A percentile compares a stretch with the other conserved stretches of the same genome.
Evolutionary conservation across 208 protist species (phyloP).

Genomic region (Wallacemonas sp.): DNA sequence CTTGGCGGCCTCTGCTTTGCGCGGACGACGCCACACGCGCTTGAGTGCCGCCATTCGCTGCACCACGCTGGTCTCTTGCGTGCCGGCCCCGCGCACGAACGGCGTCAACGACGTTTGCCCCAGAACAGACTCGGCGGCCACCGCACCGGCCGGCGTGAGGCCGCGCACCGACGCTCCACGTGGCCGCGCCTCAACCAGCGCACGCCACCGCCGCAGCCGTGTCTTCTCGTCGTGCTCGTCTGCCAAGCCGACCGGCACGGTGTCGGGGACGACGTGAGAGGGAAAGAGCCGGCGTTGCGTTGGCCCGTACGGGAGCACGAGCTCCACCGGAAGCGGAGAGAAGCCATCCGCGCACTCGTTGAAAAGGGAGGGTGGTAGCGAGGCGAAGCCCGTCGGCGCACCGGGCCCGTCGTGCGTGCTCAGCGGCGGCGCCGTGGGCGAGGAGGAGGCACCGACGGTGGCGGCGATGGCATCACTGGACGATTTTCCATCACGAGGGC

Average conservation of each 20-base stretch:
- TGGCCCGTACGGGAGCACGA: slow-evolving; percentile 33
- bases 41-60: slow-evolving; percentile 33
- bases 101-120: not conserved
- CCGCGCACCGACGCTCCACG: not conserved
- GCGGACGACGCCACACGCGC: slow-evolving; percentile 30
- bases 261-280: slow-evolving; percentile 1
- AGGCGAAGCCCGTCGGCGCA: too few species aligned
- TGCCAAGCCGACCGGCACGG: not conserved
- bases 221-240: slow-evolving; percentile 7
- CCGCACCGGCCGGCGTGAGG: not conserved
- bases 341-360: not conserved
- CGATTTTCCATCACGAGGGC: too few species aligned
- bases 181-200: not conserved
- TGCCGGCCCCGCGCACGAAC: not conserved
- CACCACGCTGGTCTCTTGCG: slow-evolving; percentile 11
- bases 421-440: too few species aligned
- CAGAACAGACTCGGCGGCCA: not conserved
- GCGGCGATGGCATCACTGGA: too few species aligned
- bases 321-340: slow-evolving; percentile 18
- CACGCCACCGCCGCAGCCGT: not conserved
- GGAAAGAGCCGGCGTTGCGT: slow-evolving; percentile 20
- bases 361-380: slow-evolving; percentile 3
- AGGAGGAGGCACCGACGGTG: too few species aligned
- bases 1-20: slow-evolving; percentile 27
- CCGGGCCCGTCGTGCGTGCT: too few species aligned